Conservation (phyloP, 768 basidiomycete genomes). For the Tulasnella sp. region DNA sequence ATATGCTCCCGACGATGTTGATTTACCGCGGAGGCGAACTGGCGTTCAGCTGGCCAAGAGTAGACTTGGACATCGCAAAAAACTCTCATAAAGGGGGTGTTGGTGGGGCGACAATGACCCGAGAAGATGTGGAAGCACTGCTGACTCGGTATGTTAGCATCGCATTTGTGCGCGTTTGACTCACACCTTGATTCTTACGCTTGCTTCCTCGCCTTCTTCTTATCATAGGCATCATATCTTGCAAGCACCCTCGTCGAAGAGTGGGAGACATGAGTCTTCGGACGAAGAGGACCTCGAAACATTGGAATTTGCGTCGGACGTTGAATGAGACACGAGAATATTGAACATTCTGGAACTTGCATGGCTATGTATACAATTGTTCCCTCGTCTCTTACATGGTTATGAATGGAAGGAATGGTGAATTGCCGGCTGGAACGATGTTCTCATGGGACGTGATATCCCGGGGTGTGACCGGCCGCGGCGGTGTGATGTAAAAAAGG, state of each 20-base stretch:
- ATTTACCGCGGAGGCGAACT: conserved; percentile 19
- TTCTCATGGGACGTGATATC: too few relatives aligned
- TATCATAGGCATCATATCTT: conserved; percentile 2
- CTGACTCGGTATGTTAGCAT: conserved; percentile 10
- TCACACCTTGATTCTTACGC: background rate
- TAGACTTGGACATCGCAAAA: conserved; percentile 14
- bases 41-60: conserved; percentile 17
- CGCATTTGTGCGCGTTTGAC: background rate
- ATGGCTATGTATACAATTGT: too few relatives aligned
- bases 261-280: background rate
- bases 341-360: too few relatives aligned
- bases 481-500: too few relatives aligned
- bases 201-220: background rate
- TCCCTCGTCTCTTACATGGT: too few relatives aligned
- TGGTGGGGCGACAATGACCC: background rate
- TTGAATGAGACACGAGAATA: background rate
- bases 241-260: background rate
- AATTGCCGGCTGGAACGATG: too few relatives aligned
- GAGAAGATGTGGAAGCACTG: conserved; percentile 10
- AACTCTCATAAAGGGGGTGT: conserved; percentile 7
- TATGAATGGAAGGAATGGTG: too few relatives aligned
- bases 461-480: too few relatives aligned
- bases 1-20: conserved; percentile 19
- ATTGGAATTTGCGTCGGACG: conserved; percentile 14
- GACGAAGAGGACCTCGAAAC: conserved; percentile 1